A percentile compares a stretch with the other conserved stretches of the same genome.
These are phyloP conservation scores for Asclepias syriaca DNA, from an alignment of 257 asterid species.

Conservation along the genomic window DNA sequence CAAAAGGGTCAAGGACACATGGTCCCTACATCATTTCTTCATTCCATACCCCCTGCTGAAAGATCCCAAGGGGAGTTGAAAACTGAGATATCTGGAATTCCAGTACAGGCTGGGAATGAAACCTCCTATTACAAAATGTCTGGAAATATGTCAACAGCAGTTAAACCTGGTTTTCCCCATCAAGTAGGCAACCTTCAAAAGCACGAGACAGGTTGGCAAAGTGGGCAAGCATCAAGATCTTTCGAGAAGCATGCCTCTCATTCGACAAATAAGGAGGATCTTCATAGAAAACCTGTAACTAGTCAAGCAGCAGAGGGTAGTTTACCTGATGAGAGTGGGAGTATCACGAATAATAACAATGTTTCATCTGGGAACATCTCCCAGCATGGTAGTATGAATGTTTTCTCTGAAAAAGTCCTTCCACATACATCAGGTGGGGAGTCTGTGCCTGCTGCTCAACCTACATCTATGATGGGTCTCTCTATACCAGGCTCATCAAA, in stretches of 20 bases:
- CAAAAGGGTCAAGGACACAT: slow-evolving; percentile 34
- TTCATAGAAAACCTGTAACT: slow-evolving; percentile 18
- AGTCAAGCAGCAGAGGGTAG: slow-evolving; percentile 33
- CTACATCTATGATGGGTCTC: slow-evolving; percentile 26
- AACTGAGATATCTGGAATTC: slow-evolving; percentile 35
- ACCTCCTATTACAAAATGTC: slow-evolving; percentile 31
- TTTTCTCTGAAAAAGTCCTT: slow-evolving; percentile 35
- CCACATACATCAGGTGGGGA: slow-evolving; percentile 28
- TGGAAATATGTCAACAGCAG: slow-evolving; percentile 41
- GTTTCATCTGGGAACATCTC: slow-evolving; percentile 25
- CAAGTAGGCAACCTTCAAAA: slow-evolving; percentile 44
- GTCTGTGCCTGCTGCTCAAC: slow-evolving; percentile 32
- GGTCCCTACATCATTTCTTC: slow-evolving; percentile 35
- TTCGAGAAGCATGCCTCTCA: slow-evolving; percentile 27
- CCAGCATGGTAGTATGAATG: slow-evolving; percentile 29
- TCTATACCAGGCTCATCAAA: slow-evolving; percentile 30
- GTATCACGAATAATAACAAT: slow-evolving; percentile 25
- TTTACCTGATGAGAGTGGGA: slow-evolving; percentile 37
- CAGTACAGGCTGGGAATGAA: slow-evolving; percentile 31
- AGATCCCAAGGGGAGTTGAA: slow-evolving; percentile 34
- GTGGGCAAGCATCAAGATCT: slow-evolving; percentile 42
- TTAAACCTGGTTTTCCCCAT: slow-evolving; percentile 41
- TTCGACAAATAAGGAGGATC: slow-evolving; percentile 39
- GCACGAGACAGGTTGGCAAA: slow-evolving; percentile 36
- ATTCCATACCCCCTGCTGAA: slow-evolving; percentile 37